Percentiles rank a stretch among this genome's conserved stretches.
Conservation (phyloP, 257 asterid species). For the Petunia secreta region DNA sequence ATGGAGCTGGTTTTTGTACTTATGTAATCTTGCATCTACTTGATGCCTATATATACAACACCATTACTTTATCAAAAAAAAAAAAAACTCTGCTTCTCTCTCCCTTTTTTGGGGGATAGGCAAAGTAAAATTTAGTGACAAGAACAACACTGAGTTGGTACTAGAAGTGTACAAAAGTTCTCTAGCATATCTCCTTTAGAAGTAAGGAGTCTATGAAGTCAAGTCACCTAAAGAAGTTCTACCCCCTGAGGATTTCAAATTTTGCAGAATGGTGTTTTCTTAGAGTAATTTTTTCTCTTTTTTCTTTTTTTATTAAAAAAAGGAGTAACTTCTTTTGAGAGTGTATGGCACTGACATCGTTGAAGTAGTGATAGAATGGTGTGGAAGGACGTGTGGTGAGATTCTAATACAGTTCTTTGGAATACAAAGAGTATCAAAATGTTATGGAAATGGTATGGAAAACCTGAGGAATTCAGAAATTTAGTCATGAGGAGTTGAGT, state of each 20-base stretch:
- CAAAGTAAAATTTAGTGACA: background rate
- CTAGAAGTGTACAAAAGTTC: slow-evolving; percentile 5
- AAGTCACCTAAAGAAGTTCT: slow-evolving; percentile 1
- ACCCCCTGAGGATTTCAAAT: background rate
- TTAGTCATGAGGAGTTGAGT: background rate
- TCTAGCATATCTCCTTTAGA: background rate
- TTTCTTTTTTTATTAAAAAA: background rate
- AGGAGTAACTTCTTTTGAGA: slow-evolving; percentile 13
- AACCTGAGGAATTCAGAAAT: background rate
- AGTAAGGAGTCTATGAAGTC: background rate
- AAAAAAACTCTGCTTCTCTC: background rate
- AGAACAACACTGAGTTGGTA: background rate
- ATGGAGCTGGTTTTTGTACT: too few species aligned
- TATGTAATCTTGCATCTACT: too few species aligned
- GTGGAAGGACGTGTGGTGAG: background rate
- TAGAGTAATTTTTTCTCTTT: too few species aligned
- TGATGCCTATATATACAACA: too few species aligned
- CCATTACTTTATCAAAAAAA: too few species aligned
- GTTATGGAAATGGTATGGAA: background rate
- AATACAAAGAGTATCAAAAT: background rate
- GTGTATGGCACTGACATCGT: background rate
- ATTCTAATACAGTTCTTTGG: background rate
- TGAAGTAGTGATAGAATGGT: background rate
- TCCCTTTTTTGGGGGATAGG: background rate
- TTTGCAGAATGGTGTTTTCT: background rate